Percentiles rank a stretch among this genome's conserved stretches.
Conservation (phyloP, 106 monocot genomes). For the Cymbidium sinense region DNA sequence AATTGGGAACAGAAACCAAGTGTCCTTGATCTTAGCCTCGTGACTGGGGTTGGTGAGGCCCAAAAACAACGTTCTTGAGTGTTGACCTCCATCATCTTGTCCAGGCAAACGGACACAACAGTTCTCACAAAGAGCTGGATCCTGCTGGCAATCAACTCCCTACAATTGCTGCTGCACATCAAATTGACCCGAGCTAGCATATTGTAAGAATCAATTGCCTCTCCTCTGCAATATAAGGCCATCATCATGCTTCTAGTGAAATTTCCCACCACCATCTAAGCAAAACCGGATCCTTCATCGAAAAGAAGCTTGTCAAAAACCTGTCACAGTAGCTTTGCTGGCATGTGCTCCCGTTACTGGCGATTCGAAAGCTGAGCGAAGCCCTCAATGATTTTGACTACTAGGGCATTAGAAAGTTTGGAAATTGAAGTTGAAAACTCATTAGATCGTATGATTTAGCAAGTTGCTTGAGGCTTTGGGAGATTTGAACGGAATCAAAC, state of each 20-base stretch:
- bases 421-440: slow-evolving; percentile 47
- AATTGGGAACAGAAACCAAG: slow-evolving; percentile 56
- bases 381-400: slow-evolving; percentile 38
- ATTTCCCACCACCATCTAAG: slow-evolving; percentile 47
- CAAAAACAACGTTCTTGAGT: slow-evolving; percentile 56
- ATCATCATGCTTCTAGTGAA: slow-evolving; percentile 50
- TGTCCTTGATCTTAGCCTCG: slow-evolving; percentile 62
- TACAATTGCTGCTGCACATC: slow-evolving; percentile 26
- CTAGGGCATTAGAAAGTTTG: slow-evolving; percentile 46
- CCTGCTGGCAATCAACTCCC: slow-evolving; percentile 42
- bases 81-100: slow-evolving; percentile 69
- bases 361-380: slow-evolving; percentile 3
- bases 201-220: not conserved
- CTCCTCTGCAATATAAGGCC: slow-evolving; percentile 23
- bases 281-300: slow-evolving; percentile 40
- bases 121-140: slow-evolving; percentile 61
- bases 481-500: slow-evolving; percentile 61
- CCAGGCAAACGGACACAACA: slow-evolving; percentile 63
- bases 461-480: slow-evolving; percentile 51
- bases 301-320: slow-evolving; percentile 54
- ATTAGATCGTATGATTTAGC: slow-evolving; percentile 43
- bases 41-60: slow-evolving; percentile 71
- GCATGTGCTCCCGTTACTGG: not conserved
- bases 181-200: slow-evolving; percentile 36
- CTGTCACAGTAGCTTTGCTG: slow-evolving; percentile 31